Evolutionary conservation across 2,329 filamentous ascomycete genomes (phyloP), one percentile per base, ranked within the genome.

Genomic region (Westerdykella sp.): DNA sequence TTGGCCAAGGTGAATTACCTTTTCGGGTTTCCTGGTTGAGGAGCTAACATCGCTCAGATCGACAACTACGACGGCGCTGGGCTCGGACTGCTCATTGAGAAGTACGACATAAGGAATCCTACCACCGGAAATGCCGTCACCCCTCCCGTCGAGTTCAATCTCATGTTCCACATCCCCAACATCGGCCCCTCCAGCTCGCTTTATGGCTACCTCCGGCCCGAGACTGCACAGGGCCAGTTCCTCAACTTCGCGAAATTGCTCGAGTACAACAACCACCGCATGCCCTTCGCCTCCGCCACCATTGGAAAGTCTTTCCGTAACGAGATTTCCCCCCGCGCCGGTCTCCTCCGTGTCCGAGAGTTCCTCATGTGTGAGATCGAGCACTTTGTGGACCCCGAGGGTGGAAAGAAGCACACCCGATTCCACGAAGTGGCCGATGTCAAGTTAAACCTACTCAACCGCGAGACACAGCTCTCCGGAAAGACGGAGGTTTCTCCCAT

Each of bases 291-390:
- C 12, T 97, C 91, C 39, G 93, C 93, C 37, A 95, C 87, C 32
- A 94, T 98, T 65, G 93, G 93, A 70, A 95, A 95, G 72, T 96
- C 91, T 1, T 97, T 95, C 79, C 83, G 93, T 60, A 98, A 98
- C 67, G 93, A 98, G 66, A 96, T 98, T 57, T 96, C 93, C 0
- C 93, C 93, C 9, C 81, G 93, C 43, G 81, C 87, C 51, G 93
- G 93, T 70, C 81, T 98, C 34, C 73, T 98, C 45, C 85, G 93
- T 57, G 93, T 98, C 35, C 87, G 93, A 58, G 93, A 98, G 69
- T 97, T 98, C 73, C 72, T 96, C 58, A 97, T 98, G 93, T 93
- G 91, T 18, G 93, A 98, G 72, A 95, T 98, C 57, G 93, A 98
- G 74, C 93, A 98, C 69, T 98, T 87, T 64, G 93, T 98, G 54